Evolutionary conservation across 1,284 basidiomycete genomes (phyloP).

Genomic region (Abortiporus biennis): DNA sequence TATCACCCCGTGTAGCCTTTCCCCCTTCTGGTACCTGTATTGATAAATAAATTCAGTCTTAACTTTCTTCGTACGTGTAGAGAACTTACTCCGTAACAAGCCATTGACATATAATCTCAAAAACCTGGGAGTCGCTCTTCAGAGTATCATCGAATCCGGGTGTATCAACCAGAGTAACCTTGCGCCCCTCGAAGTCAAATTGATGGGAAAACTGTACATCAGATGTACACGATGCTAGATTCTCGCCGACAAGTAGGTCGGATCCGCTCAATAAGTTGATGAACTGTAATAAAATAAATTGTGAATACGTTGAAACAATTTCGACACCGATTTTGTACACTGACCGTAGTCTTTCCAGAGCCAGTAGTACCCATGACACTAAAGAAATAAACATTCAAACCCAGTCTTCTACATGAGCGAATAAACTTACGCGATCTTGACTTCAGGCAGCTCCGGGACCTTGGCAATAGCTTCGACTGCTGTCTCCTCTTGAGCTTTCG

Average conservation of each 20-base stretch:
- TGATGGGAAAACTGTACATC: conserved; percentile 25
- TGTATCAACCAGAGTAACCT: conserved; percentile 29
- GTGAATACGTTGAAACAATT: background rate
- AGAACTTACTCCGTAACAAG: conserved; percentile 17
- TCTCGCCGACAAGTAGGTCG: conserved; percentile 22
- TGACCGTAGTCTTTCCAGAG: conserved; percentile 14
- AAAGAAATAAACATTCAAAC: background rate
- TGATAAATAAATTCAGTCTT: background rate
- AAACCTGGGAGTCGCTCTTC: conserved; percentile 29
- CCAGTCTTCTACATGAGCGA: background rate
- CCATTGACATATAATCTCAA: conserved; percentile 30
- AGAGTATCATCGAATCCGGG: conserved; percentile 34
- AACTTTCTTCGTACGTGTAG: background rate
- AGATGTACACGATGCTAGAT: conserved; percentile 30
- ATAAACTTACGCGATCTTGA: background rate
- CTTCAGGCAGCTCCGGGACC: too few species aligned
- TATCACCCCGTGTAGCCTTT: conserved; percentile 40
- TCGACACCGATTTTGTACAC: background rate
- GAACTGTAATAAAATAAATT: conserved; percentile 19
- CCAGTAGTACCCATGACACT: conserved; percentile 15
- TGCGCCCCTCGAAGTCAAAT: conserved; percentile 24
- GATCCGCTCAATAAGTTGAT: conserved; percentile 31
- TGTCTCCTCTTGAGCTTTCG: too few species aligned
- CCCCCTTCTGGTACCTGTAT: conserved; percentile 34
- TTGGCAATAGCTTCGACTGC: too few species aligned